Percentiles rank a stretch among this genome's conserved stretches.
Evolutionary conservation across 2,329 filamentous ascomycete species (phyloP).

Genomic region (Penicillium sp.): DNA sequence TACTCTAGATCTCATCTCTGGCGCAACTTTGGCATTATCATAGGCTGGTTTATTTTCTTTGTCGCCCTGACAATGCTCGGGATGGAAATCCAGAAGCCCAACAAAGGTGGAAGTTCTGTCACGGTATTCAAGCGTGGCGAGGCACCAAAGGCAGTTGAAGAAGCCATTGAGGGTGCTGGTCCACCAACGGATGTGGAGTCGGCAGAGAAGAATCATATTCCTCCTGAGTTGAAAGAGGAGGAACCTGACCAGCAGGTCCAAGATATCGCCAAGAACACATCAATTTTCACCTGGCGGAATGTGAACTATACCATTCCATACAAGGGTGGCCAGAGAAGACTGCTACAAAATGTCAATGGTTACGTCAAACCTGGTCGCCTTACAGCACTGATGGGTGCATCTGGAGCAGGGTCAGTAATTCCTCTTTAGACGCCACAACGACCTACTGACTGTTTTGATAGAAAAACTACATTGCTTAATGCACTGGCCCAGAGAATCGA

Average conservation of each 20-base stretch:
- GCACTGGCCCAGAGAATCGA: conserved; percentile 47
- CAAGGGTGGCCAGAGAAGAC: conserved; percentile 43
- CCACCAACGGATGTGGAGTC: conserved; percentile 53
- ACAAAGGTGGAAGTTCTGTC: conserved; percentile 75
- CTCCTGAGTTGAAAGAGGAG: conserved; percentile 18
- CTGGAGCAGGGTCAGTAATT: conserved; percentile 50
- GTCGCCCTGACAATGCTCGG: conserved; percentile 71
- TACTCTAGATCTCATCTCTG: conserved; percentile 60
- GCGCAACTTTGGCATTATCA: conserved; percentile 76
- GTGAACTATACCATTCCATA: conserved; percentile 67
- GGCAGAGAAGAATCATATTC: conserved; percentile 28
- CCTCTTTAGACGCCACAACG: not conserved
- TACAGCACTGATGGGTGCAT: conserved; percentile 77
- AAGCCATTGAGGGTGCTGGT: conserved; percentile 52
- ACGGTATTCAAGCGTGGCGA: conserved; percentile 72
- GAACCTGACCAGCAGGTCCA: conserved; percentile 35
- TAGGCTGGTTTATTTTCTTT: conserved; percentile 72
- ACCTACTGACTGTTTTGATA: conserved; percentile 14
- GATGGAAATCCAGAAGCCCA: conserved; percentile 74
- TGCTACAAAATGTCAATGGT: conserved; percentile 63
- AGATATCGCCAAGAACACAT: conserved; percentile 61
- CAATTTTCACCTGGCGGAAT: conserved; percentile 80
- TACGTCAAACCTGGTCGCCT: conserved; percentile 75
- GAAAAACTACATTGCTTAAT: conserved; percentile 51
- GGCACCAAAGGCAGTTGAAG: conserved; percentile 57